Evolutionary conservation across 306 rosid genomes (phyloP), one percentile per base, ranked within the genome.

Genomic region (Prunus padus): DNA sequence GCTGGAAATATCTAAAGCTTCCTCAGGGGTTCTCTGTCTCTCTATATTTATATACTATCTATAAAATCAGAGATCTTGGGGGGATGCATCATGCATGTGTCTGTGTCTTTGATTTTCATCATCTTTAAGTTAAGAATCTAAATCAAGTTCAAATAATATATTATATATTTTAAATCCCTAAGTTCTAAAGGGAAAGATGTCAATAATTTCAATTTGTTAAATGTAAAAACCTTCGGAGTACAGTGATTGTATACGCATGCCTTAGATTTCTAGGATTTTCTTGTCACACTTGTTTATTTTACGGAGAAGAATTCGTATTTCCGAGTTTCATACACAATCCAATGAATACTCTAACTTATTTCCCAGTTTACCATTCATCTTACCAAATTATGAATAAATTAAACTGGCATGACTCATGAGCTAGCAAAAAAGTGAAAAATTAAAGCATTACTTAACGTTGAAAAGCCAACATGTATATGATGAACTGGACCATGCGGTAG

Each of bases 81-180:
- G 51, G 69, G 59, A 52, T 56, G 26, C 16, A 12, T 12, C 28
- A 40, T 40, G 2, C 18, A 33, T 11, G 18, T n/a, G 31, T 23
- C 6, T 65, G 69, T 65, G 69, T 11, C 50, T 65, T 9, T 37
- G 23, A 16, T 65, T 65, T 65, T 26, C 28, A 26, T 26, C 51
- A 11, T 65, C 70, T 37, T 65, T 65, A 65, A 3, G 51, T 45
- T 20, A 65, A 40, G 51, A 65, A 65, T 65, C 50, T 20, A 65
- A 65, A 65, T 65, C 50, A 65, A 65, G 59, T 8, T n/a, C 12
- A 3, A 54, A 54, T 54, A 4, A 49, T 49, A 49, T 12, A 54
- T 54, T 54, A 54, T n/a, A 9, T 3, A 3, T 30, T 30, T 30
- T 0, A 4, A 30, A 30, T 0, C 33, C 33, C 33, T 8, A 54